Base-by-base conservation (phyloP, 805 yeast genomes). In the Schwanniomyces vanrijiae region DNA sequence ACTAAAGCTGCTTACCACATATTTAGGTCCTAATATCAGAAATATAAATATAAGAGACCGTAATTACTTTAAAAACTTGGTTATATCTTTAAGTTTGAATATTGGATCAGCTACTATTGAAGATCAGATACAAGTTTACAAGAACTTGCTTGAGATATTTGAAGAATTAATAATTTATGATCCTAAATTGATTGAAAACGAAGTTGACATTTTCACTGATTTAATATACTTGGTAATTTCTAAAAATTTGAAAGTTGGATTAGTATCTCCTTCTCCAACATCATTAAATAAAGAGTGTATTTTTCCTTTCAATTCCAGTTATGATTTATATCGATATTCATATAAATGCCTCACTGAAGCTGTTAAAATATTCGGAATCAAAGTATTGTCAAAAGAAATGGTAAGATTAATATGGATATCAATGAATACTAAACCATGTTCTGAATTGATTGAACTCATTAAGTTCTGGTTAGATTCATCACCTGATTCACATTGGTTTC, bases 321-420 rank as follows among this genome's bases (percentile, higher is more conserved):
- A 55, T 11, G 63, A 56, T 13, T 56, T 75, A 20, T 67, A 76
- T 19, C 64, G 66, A 16, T 65, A 75, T 2, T 81, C 85, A 1
- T 75, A 82, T 43, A 76, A 71, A 28, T 77, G 87, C n/a, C 70
- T 84, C 45, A 75, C 73, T 24, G 88, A 86, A 55, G 56, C 86
- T 25, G 69, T 82, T 28, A 81, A 81, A 51, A 72, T 82, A 0
- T 62, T 53, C 40, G 78, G 81, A 2, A 76, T 78, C 14, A 63
- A 64, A 3, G 58, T 77, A 1, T 73, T 84, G 46, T 59, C 67
- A 2, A 62, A 67, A 11, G 75, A 73, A 1, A 59, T 83, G 5
- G 82, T 82, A 35, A 75, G 69, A 37, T 68, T 79, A 22, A 65
- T 85, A 5, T 88, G 94, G 94, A 68, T 81, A 7, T 80, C 73